Evolutionary conservation across 768 basidiomycete species (phyloP).

Genomic region (Agaricus subrufescens): DNA sequence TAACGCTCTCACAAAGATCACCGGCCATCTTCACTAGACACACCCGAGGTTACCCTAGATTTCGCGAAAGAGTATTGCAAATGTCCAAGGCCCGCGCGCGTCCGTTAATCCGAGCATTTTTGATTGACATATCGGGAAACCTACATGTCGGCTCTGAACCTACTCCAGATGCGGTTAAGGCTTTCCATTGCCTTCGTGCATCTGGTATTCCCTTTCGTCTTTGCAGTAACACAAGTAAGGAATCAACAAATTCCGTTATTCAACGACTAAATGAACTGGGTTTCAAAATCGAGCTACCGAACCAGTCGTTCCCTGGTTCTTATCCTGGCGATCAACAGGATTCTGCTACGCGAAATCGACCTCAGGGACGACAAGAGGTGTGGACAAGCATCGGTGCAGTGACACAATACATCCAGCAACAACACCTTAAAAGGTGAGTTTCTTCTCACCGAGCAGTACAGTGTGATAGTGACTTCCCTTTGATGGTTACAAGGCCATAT

Average conservation of each 20-base stretch:
- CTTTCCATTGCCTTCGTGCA: constrained; percentile 31
- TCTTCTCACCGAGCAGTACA: neutral
- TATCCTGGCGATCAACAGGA: neutral
- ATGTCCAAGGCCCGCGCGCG: constrained; percentile 14
- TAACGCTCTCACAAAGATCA: too few species aligned
- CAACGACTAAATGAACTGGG: constrained; percentile 41
- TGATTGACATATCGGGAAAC: constrained; percentile 69
- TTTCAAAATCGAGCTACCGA: constrained; percentile 31
- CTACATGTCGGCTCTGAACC: constrained; percentile 50
- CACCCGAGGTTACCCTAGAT: too few species aligned
- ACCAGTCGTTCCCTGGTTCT: neutral
- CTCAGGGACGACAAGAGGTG: constrained; percentile 30
- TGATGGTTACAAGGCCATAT: constrained; percentile 37
- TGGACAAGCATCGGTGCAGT: constrained; percentile 66
- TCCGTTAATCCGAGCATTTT: constrained; percentile 42
- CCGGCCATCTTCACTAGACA: too few species aligned
- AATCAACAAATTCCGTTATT: constrained; percentile 44
- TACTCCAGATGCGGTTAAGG: constrained; percentile 42
- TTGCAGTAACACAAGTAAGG: constrained; percentile 71
- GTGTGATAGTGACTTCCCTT: neutral
- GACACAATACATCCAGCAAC: constrained; percentile 35
- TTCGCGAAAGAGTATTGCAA: too few species aligned
- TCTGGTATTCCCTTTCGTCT: constrained; percentile 40
- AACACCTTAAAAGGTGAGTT: constrained; percentile 36
- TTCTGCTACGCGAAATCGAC: neutral